Evolutionary conservation across 441 rosid species (phyloP).

Genomic region (Biscutella laevigata): DNA sequence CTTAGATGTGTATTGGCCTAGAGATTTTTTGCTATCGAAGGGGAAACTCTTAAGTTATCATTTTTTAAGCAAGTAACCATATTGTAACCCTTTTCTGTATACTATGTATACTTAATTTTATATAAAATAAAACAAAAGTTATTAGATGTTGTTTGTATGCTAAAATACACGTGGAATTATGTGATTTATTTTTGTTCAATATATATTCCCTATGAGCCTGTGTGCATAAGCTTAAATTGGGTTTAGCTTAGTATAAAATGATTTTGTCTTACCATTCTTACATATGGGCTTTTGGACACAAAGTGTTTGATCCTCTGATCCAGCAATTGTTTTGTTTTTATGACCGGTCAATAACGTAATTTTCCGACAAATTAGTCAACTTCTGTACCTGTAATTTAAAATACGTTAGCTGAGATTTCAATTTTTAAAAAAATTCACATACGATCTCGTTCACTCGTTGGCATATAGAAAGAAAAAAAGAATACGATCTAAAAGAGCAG

Average conservation of each 20-base stretch:
- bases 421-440: background rate
- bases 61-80: no score
- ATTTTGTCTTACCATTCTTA: background rate
- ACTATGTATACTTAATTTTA: no score
- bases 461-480: background rate
- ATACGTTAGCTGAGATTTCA: conserved; percentile 15
- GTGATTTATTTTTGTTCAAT: no score
- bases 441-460: conserved; percentile 5
- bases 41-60: no score
- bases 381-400: background rate
- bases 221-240: background rate
- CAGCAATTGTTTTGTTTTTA: background rate
- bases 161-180: no score
- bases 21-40: no score
- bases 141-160: no score
- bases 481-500: background rate
- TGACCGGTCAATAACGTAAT: conserved; percentile 21
- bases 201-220: background rate
- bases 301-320: background rate
- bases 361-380: background rate
- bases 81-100: no score
- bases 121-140: no score
- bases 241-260: background rate
- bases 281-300: background rate
- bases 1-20: no score